These are phyloP conservation scores for Paraconiothyrium brasiliense DNA, from an alignment of 2,329 filamentous ascomycete species.

Conservation along the genomic window DNA sequence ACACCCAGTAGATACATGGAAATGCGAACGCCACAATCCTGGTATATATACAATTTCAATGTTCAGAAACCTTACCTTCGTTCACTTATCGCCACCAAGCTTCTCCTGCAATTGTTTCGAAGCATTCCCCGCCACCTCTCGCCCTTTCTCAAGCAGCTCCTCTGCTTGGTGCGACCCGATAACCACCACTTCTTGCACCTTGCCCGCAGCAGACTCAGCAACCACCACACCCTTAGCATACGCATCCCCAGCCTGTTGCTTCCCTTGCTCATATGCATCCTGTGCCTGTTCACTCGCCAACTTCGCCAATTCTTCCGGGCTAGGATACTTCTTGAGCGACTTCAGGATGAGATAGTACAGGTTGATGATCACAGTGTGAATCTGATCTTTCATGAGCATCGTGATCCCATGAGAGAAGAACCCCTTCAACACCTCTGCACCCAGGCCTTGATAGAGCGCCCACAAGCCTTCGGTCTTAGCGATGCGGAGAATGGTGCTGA, in stretches of 20 bases:
- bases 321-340: slow-evolving; percentile 52
- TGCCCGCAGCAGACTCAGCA: slow-evolving; percentile 36
- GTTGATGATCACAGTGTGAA: slow-evolving; percentile 76
- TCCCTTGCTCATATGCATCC: slow-evolving; percentile 44
- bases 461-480: slow-evolving; percentile 70
- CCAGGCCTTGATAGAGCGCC: slow-evolving; percentile 79
- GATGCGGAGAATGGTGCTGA: slow-evolving; percentile 68
- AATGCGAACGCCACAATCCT: background rate
- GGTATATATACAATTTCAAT: background rate
- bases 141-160: slow-evolving; percentile 37
- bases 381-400: slow-evolving; percentile 83
- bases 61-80: background rate
- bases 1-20: background rate
- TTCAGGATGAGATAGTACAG: slow-evolving; percentile 73
- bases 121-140: slow-evolving; percentile 27
- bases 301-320: slow-evolving; percentile 51
- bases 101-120: slow-evolving; percentile 29
- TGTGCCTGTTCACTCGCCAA: slow-evolving; percentile 41
- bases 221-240: slow-evolving; percentile 36
- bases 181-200: slow-evolving; percentile 35
- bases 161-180: slow-evolving; percentile 40
- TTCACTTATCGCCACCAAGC: slow-evolving; percentile 6
- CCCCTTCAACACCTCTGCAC: slow-evolving; percentile 79
- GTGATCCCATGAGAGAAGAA: slow-evolving; percentile 88
- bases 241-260: slow-evolving; percentile 30